Base-by-base conservation (phyloP, 2,329 filamentous ascomycete species). In the Epichloe aotearoae region DNA sequence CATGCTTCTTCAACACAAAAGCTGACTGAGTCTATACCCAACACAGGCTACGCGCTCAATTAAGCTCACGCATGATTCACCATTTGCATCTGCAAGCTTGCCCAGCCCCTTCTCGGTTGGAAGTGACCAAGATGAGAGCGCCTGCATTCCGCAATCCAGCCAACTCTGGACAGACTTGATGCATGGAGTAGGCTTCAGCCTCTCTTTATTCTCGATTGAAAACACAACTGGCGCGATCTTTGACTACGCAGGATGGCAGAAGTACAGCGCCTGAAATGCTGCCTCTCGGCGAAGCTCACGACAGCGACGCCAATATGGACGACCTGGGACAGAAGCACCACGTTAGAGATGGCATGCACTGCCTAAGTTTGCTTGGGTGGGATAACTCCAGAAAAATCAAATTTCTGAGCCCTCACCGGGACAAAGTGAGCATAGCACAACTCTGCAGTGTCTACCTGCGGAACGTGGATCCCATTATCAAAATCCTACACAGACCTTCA, bases 391-490 rank as follows among this genome's bases (percentile, higher is more conserved):
- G n/a, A 17, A 30, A 20, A 11, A 12, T 44, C 17, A 37, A 33
- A 3, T 4, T 17, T 44, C 33, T 17, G 17, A 49, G 12, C 30
- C 19, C 19, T 14, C 30, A 26, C 15, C 15, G n/a, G 5, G 33
- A 50, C 7, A 36, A 26, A 40, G 19, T n/a, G 3, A 34, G 8
- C n/a, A 30, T 34, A 8, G 26, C 23, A n/a, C 38, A 53, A 11
- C 40, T 55, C 4, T 54, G 50, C 7, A 37, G 17, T 10, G 33
- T 54, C 14, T 55, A 53, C 26, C 50, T 55, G 12, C 26, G 19
- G 10, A 53, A 55, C 33, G 54, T 55, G 33, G 54, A 55, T 46
- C 52, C 54, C 14, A 46, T 55, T 26, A 46, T 55, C 48, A 55
- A 55, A 38, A 50, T 54, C 8, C 44, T 55, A 20, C 52, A 55